A percentile compares a stretch with the other conserved stretches of the same genome.
Conservation (phyloP, 768 basidiomycete species). For the Collybiopsis confluens region DNA sequence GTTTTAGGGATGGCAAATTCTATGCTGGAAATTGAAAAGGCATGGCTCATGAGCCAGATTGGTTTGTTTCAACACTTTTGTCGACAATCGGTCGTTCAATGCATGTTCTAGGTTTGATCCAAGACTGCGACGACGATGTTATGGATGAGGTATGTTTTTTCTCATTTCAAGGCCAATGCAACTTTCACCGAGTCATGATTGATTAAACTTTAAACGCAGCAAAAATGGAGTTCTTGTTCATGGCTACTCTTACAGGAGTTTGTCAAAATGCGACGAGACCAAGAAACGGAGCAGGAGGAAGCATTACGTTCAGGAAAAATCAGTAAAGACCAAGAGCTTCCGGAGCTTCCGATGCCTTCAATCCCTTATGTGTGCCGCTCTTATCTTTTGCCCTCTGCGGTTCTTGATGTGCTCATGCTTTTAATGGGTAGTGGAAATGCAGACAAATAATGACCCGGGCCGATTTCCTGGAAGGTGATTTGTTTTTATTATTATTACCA, state of each 20-base stretch:
- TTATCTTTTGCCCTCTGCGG: not conserved
- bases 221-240: conserved; percentile 81
- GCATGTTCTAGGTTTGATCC: conserved; percentile 48
- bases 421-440: conserved; percentile 71
- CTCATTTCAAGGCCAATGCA: conserved; percentile 1
- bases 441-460: conserved; percentile 80
- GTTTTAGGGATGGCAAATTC: conserved; percentile 62
- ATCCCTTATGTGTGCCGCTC: conserved; percentile 51
- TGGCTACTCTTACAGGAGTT: conserved; percentile 77
- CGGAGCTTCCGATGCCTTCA: conserved; percentile 50
- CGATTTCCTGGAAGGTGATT: conserved; percentile 72
- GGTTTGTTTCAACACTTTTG: conserved; percentile 31
- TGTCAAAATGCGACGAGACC: conserved; percentile 53
- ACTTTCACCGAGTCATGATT: not conserved
- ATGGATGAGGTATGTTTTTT: conserved; percentile 75
- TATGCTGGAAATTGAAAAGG: conserved; percentile 68
- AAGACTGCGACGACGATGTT: conserved; percentile 79
- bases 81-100: not conserved
- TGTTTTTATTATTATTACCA: too few species aligned
- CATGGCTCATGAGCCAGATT: conserved; percentile 75
- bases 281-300: conserved; percentile 39
- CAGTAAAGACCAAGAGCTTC: conserved; percentile 23
- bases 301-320: conserved; percentile 31
- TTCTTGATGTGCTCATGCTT: too few species aligned
- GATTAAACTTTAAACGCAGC: conserved; percentile 28